Evolutionary conservation across 2,329 filamentous ascomycete genomes (phyloP), one percentile per base, ranked within the genome.

Genomic region (Balansia obtecta): DNA sequence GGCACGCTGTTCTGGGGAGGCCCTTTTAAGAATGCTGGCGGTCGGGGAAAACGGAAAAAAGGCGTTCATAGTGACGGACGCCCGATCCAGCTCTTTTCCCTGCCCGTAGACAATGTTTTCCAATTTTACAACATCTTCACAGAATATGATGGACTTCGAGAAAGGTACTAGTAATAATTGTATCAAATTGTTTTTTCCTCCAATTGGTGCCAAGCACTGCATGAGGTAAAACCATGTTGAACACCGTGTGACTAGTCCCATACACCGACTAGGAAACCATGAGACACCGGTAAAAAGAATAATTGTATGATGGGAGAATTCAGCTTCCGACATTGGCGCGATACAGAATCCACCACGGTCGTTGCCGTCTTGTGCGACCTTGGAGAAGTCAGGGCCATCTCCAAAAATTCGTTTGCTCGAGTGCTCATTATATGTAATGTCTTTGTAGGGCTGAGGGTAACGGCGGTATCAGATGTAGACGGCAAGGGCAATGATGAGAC

Each of bases 41-140:
- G 64, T 49, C 2, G 62, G 64, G 20, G 62, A 52, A 18, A 66
- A 57, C 20, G 64, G 64, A 30, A 56, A 56, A 20, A 69, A 59
- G 3, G 66, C 44, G 8, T 63, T 59, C 7, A 52, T 49, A 33
- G 67, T 64, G 55, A 64, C 62, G 46, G 55, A 55, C 43, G 63
- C 65, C 11, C 69, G 65, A 55, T 74, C 71, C 45, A 74, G 74
- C 41, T 74, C 71, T 45, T 66, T 68, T 13, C 13, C 48, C 13
- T 70, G 66, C 1, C 68, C 63, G 3, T 66, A 56, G 18, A 73
- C 60, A 42, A 75, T 63, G 54, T 73, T 70, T 53, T 72, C 66
- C n/a, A 60, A 56, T 56, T 73, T 70, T 2, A 60, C 58, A 4
- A 61, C 63, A 12, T 56, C 71, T 18, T 64, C 61, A 1, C 76